phyloP scores from a whole-genome alignment of 1,139 yeast genomes.

The Pichia inconspicua region DNA sequence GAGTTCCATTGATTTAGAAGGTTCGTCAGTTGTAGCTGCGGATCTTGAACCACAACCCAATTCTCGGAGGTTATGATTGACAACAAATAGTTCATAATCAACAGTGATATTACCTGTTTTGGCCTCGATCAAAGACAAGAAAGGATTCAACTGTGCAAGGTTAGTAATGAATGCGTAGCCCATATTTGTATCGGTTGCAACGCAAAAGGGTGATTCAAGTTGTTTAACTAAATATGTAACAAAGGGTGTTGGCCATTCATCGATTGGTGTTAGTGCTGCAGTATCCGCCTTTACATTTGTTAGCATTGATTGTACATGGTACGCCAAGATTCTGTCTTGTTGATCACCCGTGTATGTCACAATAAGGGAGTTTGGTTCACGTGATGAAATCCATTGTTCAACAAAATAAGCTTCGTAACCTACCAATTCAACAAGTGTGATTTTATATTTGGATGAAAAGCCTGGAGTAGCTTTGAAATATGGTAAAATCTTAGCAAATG shows the following conservation, averaged over 20 bases:
- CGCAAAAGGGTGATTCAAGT: slow-evolving; percentile 49
- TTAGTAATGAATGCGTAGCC: slow-evolving; percentile 75
- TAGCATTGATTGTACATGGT: slow-evolving; percentile 33
- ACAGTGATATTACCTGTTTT: slow-evolving; percentile 45
- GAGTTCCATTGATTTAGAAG: slow-evolving; percentile 73
- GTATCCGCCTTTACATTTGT: background rate
- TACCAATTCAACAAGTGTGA: slow-evolving; percentile 36
- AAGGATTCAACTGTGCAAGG: slow-evolving; percentile 63
- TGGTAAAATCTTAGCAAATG: slow-evolving; percentile 9
- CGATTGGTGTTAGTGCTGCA: slow-evolving; percentile 2
- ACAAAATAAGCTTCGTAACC: slow-evolving; percentile 89
- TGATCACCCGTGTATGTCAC: slow-evolving; percentile 81
- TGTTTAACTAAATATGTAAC: slow-evolving; percentile 60
- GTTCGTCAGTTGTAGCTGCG: slow-evolving; percentile 55
- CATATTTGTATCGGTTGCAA: slow-evolving; percentile 42
- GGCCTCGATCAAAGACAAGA: slow-evolving; percentile 65
- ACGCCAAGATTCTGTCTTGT: slow-evolving; percentile 52
- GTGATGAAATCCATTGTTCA: slow-evolving; percentile 85
- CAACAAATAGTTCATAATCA: slow-evolving; percentile 47
- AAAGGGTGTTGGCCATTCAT: slow-evolving; percentile 50
- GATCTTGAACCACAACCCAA: slow-evolving; percentile 83
- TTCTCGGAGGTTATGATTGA: slow-evolving; percentile 70
- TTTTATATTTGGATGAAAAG: slow-evolving; percentile 6
- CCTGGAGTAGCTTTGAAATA: slow-evolving; percentile 5
- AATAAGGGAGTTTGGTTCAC: slow-evolving; percentile 60